Conservation (phyloP, 2,329 filamentous ascomycete species). For the Myriosclerotinia scirpicola region DNA sequence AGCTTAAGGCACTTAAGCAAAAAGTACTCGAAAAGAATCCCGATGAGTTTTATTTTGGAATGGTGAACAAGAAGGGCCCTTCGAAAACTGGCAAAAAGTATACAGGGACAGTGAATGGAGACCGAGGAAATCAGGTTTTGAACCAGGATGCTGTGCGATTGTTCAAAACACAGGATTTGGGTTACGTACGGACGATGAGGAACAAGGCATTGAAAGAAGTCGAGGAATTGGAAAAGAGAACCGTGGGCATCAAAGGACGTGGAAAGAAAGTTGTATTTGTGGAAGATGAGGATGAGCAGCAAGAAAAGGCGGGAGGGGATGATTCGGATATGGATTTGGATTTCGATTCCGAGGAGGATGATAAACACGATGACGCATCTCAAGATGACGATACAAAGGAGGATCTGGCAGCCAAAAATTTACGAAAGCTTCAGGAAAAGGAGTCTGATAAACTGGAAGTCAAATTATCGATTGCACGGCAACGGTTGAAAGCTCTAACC, state of each 20-base stretch:
- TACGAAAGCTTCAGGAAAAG: conserved; percentile 46
- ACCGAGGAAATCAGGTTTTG: conserved; percentile 57
- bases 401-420: conserved; percentile 38
- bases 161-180: conserved; percentile 68
- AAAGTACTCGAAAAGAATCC: conserved; percentile 67
- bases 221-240: conserved; percentile 53
- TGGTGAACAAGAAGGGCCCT: conserved; percentile 62
- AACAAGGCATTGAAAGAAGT: conserved; percentile 61
- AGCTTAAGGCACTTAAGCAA: conserved; percentile 57
- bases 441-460: conserved; percentile 51
- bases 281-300: conserved; percentile 36
- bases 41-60: conserved; percentile 72
- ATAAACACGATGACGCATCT: conserved; percentile 29
- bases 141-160: conserved; percentile 58
- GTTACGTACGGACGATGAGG: conserved; percentile 62
- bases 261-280: conserved; percentile 43
- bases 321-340: conserved; percentile 37
- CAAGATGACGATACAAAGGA: conserved; percentile 23
- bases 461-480: conserved; percentile 51
- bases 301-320: conserved; percentile 28
- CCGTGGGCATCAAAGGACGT: conserved; percentile 44
- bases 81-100: conserved; percentile 53
- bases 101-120: conserved; percentile 56
- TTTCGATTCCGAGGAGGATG: conserved; percentile 33
- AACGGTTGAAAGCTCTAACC: conserved; percentile 56